A percentile compares a stretch with the other conserved stretches of the same genome.
phyloP scores from a whole-genome alignment of 176 grass and related monocot genomes.

The Rhipidocladum racemiflorum region DNA sequence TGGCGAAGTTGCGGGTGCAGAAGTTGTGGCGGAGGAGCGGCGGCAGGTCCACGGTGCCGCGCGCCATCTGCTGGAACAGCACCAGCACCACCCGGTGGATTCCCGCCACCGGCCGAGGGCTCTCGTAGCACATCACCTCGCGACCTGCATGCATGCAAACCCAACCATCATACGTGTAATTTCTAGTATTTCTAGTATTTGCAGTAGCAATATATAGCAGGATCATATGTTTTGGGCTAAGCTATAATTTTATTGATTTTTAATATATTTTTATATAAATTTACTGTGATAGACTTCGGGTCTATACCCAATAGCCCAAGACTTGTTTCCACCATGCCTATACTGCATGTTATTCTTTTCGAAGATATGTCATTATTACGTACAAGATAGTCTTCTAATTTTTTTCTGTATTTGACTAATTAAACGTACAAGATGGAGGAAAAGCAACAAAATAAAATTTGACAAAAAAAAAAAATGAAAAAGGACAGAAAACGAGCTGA shows the following conservation, averaged over 20 bases:
- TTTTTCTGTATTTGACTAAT: no score
- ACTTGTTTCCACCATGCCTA: no score
- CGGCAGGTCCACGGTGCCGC: constrained; percentile 19
- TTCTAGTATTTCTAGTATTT: no score
- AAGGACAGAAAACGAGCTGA: neutral
- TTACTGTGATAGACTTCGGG: no score
- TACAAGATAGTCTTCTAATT: no score
- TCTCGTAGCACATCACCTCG: constrained; percentile 53
- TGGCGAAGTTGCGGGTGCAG: constrained; percentile 43
- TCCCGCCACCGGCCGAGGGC: constrained; percentile 39
- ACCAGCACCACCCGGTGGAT: constrained; percentile 57
- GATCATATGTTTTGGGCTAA: no score
- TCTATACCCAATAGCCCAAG: no score
- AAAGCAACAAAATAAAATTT: neutral
- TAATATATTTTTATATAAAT: no score
- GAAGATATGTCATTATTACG: neutral
- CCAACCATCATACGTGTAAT: neutral
- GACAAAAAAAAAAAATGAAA: neutral
- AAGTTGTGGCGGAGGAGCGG: constrained; percentile 49
- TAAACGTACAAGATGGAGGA: neutral
- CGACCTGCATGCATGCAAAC: constrained; percentile 27
- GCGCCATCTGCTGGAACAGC: constrained; percentile 37
- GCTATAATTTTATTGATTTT: no score
- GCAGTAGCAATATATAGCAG: no score
- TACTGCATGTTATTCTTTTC: neutral